phyloP scores from a whole-genome alignment of 305 asterid species.

The Fraxinus paxiana region DNA sequence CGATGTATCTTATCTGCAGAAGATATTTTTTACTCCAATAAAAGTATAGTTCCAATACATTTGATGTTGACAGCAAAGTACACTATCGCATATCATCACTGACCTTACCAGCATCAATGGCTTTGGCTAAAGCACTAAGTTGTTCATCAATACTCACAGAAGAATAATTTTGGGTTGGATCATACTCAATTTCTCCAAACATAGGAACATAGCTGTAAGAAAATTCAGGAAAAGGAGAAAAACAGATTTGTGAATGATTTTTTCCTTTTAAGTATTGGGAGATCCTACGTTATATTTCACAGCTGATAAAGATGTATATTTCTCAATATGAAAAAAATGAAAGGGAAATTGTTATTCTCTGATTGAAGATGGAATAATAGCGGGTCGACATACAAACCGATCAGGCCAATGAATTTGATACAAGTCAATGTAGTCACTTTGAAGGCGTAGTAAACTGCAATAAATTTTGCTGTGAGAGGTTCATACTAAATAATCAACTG shows the following conservation, averaged over 20 bases:
- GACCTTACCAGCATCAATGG: slow-evolving; percentile 77
- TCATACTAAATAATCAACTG: slow-evolving; percentile 18
- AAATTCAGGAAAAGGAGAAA: slow-evolving; percentile 12
- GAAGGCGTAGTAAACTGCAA: slow-evolving; percentile 67
- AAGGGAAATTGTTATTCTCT: neutral
- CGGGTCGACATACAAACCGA: slow-evolving; percentile 62
- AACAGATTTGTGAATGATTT: neutral
- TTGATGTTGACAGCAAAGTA: slow-evolving; percentile 8
- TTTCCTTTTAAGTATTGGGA: neutral
- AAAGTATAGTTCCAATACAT: slow-evolving; percentile 8
- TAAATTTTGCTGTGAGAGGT: slow-evolving; percentile 22
- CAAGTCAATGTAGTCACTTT: slow-evolving; percentile 74
- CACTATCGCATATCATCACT: slow-evolving; percentile 29
- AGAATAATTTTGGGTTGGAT: slow-evolving; percentile 41
- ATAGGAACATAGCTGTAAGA: slow-evolving; percentile 80
- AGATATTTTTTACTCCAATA: slow-evolving; percentile 14
- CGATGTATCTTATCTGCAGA: slow-evolving; percentile 74
- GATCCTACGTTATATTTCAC: slow-evolving; percentile 8
- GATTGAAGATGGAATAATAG: slow-evolving; percentile 11
- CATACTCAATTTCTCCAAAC: slow-evolving; percentile 90
- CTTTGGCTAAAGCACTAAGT: slow-evolving; percentile 63
- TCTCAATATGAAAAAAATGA: neutral
- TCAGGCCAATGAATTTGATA: slow-evolving; percentile 98
- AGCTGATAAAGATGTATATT: neutral
- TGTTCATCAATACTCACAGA: slow-evolving; percentile 71